These are phyloP conservation scores for Fusarium sulawesiense DNA, from an alignment of 2,329 filamentous ascomycete species.

Conservation along the genomic window DNA sequence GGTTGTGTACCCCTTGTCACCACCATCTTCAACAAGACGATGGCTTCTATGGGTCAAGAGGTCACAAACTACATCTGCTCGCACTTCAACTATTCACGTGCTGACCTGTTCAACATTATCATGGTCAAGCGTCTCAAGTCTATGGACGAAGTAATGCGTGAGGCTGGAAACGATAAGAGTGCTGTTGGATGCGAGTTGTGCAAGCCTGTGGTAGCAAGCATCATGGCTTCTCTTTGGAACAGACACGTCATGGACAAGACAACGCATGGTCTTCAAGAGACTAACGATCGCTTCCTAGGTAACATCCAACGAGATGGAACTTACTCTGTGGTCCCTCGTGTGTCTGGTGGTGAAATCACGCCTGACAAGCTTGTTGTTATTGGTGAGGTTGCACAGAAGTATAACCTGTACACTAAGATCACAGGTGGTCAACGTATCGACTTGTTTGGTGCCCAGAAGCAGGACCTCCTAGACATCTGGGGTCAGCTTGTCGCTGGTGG, in stretches of 20 bases:
- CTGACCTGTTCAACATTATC: slow-evolving; percentile 90
- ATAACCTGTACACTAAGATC: slow-evolving; percentile 88
- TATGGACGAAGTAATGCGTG: slow-evolving; percentile 80
- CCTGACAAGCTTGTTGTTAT: slow-evolving; percentile 87
- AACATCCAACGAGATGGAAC: slow-evolving; percentile 95
- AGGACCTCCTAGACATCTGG: slow-evolving; percentile 87
- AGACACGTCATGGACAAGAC: slow-evolving; percentile 80
- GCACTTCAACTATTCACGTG: slow-evolving; percentile 85
- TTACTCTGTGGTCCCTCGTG: slow-evolving; percentile 86
- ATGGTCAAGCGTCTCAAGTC: slow-evolving; percentile 81
- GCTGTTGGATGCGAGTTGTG: slow-evolving; percentile 88
- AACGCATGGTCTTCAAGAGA: slow-evolving; percentile 83
- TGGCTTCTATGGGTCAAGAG: slow-evolving; percentile 86
- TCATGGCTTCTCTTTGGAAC: slow-evolving; percentile 86
- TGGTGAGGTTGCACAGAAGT: slow-evolving; percentile 85
- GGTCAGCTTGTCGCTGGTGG: slow-evolving; percentile 81
- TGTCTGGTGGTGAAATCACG: slow-evolving; percentile 88
- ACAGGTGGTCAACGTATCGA: slow-evolving; percentile 93
- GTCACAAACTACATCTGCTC: slow-evolving; percentile 88
- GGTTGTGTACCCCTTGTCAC: slow-evolving; percentile 91
- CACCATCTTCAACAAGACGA: slow-evolving; percentile 89
- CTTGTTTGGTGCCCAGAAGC: slow-evolving; percentile 90
- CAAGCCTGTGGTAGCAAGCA: slow-evolving; percentile 84
- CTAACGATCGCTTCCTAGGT: slow-evolving; percentile 87
- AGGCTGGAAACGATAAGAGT: slow-evolving; percentile 75